Evolutionary conservation across 768 basidiomycete species (phyloP), one percentile per base, ranked within the genome.

Genomic region (Pholiota conissans): DNA sequence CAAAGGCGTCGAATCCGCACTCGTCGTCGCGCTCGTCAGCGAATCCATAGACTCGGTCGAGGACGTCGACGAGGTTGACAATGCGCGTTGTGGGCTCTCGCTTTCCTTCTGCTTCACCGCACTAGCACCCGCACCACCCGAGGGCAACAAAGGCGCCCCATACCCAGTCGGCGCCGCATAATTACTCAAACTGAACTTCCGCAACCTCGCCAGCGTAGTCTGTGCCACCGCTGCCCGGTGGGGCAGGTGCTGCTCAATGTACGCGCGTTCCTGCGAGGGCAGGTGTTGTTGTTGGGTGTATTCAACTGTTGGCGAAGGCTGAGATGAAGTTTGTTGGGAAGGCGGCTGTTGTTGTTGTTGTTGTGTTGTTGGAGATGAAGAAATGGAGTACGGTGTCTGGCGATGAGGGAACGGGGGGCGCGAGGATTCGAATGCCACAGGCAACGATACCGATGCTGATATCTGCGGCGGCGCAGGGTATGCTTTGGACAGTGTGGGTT

Each of bases 121-220:
- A 13, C 13, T 32, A 13, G 30, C 30, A 13, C 7, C 30, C 30
- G 30, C 30, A 32, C 30, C 30, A 6, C 13, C 30, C 30, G 13
- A 32, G 7, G 7, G 30, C 13, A 51, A 26, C 3, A 55, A 54
- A 53, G 52, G 18, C 3, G 56, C 18, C 24, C 49, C 34, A 54
- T 55, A 49, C 50, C 28, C 40, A 34, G 58, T 56, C n/a, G 82
- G 81, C 5, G 79, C 79, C 8, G 80, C 79, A 61, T 84, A 84
- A 68, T 83, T 84, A 60, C 71, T 71, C 57, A 83, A 64, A 50
- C 75, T 78, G 42, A 84, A 68, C 65, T 72, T 71, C 57, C 70
- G 71, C 20, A 78, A 59, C 34, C 74, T 59, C 28, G 63, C 61
- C 6, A 74, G 59, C 5, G 74, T 73, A 7, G 71, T 73, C 59